Conservation (phyloP, 306 rosid species). For the Cajanus cajan region DNA sequence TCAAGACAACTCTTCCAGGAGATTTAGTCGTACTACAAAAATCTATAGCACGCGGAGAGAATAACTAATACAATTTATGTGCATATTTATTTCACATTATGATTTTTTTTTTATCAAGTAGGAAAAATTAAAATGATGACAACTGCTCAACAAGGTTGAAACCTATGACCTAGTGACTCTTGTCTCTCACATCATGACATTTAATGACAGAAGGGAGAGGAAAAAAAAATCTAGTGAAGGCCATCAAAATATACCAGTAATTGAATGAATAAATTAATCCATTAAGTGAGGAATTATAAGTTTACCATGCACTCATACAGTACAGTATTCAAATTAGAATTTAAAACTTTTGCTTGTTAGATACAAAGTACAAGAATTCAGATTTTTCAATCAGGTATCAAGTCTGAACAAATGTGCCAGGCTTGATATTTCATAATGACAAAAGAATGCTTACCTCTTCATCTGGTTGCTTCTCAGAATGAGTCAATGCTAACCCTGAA, state of each 20-base stretch:
- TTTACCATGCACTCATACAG: neutral
- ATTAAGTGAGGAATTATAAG: neutral
- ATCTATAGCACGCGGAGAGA: too few relatives aligned
- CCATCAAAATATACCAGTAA: neutral
- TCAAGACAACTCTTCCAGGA: neutral
- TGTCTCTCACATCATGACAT: neutral
- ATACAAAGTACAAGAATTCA: neutral
- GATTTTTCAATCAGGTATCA: neutral
- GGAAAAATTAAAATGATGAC: too few relatives aligned
- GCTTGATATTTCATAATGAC: neutral
- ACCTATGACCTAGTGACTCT: too few relatives aligned
- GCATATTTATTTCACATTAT: neutral
- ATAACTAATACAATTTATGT: neutral
- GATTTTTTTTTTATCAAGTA: too few relatives aligned
- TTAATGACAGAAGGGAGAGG: neutral
- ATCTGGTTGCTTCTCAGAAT: conserved; percentile 56
- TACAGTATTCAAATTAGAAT: neutral
- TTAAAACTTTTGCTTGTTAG: neutral
- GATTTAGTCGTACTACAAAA: neutral
- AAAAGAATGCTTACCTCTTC: conserved; percentile 48
- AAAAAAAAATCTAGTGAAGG: neutral
- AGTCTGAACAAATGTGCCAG: neutral
- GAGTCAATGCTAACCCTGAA: conserved; percentile 56
- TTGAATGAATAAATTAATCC: neutral
- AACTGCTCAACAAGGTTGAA: too few relatives aligned